These are phyloP conservation scores for Arthrinium puccinioides DNA, from an alignment of 2,329 filamentous ascomycete species.

Conservation along the genomic window DNA sequence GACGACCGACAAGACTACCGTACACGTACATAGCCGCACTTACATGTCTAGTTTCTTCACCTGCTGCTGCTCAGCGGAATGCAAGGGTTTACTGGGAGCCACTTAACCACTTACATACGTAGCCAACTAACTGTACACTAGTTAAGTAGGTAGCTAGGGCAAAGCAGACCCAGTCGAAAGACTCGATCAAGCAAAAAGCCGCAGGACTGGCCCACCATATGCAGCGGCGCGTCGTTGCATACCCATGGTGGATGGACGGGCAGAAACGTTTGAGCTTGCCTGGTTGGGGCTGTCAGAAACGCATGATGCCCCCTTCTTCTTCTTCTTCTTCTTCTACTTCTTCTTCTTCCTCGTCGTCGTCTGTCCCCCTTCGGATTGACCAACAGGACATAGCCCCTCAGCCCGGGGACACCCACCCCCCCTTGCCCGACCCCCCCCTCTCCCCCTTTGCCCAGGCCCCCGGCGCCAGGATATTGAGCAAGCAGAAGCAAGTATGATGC, in stretches of 20 bases:
- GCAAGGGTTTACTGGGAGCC: no score
- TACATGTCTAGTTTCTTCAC: conserved; percentile 2
- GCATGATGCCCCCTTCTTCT: no score
- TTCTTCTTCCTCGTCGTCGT: no score
- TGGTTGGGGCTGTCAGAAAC: not conserved
- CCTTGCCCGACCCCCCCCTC: not conserved
- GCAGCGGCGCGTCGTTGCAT: conserved; percentile 7
- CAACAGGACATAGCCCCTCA: not conserved
- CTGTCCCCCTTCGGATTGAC: no score
- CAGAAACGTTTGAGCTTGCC: not conserved
- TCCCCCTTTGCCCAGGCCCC: conserved; percentile 10
- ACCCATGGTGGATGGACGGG: no score
- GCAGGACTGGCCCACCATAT: conserved; percentile 11
- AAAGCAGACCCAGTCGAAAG: conserved; percentile 6
- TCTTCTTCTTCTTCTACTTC: no score
- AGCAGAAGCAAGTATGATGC: conserved; percentile 34
- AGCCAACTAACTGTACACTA: not conserved
- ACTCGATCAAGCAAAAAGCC: conserved; percentile 20
- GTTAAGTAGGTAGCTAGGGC: no score
- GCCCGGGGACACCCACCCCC: not conserved
- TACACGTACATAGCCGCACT: conserved; percentile 5
- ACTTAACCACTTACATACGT: no score
- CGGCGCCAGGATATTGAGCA: conserved; percentile 7
- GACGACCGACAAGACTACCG: no score
- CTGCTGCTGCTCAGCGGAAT: no score